Percentiles rank a stretch among this genome's conserved stretches.
These are phyloP conservation scores for Starmerella gropengiesseri DNA, from an alignment of 805 yeast genomes.

Conservation along the genomic window DNA sequence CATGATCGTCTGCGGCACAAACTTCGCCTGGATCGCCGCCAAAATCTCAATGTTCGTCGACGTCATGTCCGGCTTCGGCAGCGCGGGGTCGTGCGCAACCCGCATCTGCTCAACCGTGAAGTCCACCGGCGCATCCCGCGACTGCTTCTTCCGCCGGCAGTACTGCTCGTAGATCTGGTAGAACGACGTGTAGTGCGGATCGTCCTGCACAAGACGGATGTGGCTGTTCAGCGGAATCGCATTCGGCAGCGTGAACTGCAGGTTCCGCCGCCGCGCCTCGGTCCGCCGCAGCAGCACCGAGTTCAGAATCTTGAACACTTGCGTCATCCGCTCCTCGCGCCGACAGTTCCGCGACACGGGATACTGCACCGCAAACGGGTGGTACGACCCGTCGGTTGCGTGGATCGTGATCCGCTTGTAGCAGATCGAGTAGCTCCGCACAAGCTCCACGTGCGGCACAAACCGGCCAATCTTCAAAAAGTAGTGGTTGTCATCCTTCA, in stretches of 20 bases:
- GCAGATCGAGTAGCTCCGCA: slow-evolving; percentile 83
- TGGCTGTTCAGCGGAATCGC: slow-evolving; percentile 94
- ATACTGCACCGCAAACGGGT: slow-evolving; percentile 89
- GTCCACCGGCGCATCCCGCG: slow-evolving; percentile 81
- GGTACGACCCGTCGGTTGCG: slow-evolving; percentile 86
- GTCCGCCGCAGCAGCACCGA: slow-evolving; percentile 69
- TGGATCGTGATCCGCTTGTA: slow-evolving; percentile 79
- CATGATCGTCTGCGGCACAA: slow-evolving; percentile 77
- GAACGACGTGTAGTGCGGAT: slow-evolving; percentile 60
- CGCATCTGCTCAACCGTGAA: slow-evolving; percentile 75
- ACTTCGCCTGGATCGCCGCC: slow-evolving; percentile 74
- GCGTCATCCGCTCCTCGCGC: slow-evolving; percentile 90
- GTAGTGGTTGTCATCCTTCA: slow-evolving; percentile 79
- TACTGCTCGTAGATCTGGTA: slow-evolving; percentile 79
- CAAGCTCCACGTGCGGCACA: slow-evolving; percentile 75
- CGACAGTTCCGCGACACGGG: slow-evolving; percentile 97
- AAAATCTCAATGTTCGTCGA: slow-evolving; percentile 85
- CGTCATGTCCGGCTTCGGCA: slow-evolving; percentile 85
- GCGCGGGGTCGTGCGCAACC: slow-evolving; percentile 84
- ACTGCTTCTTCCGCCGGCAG: slow-evolving; percentile 61
- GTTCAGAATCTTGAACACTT: slow-evolving; percentile 79
- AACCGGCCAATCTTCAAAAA: slow-evolving; percentile 89
- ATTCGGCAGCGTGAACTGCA: slow-evolving; percentile 75
- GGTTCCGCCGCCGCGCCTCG: slow-evolving; percentile 75
- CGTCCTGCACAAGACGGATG: slow-evolving; percentile 79